A percentile compares a stretch with the other conserved stretches of the same genome.
These are phyloP conservation scores for Pichia sp. DNA, from an alignment of 1,139 yeast species.

Conservation along the genomic window DNA sequence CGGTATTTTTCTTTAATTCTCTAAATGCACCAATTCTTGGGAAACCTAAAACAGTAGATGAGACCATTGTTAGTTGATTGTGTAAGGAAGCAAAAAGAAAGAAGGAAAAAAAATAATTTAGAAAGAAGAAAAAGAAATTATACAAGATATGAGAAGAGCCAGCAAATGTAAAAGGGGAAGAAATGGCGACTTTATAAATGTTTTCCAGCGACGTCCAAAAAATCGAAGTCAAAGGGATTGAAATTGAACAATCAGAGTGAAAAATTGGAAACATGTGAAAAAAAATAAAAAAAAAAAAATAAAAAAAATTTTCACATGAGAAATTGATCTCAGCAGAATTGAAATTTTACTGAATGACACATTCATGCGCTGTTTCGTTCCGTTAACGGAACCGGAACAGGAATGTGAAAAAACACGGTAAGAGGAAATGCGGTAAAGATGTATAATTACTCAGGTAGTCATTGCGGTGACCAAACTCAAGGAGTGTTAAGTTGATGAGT, in stretches of 20 bases:
- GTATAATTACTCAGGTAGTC: too few species aligned
- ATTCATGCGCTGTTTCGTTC: too few species aligned
- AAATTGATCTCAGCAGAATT: too few species aligned
- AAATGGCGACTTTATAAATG: neutral
- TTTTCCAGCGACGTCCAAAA: neutral
- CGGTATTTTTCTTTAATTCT: slow-evolving; percentile 97
- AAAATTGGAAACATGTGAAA: neutral
- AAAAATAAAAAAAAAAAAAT: neutral
- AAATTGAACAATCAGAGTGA: neutral
- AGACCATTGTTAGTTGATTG: slow-evolving; percentile 54
- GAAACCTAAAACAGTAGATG: slow-evolving; percentile 96
- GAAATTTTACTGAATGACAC: too few species aligned
- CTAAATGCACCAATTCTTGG: slow-evolving; percentile 99
- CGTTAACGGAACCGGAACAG: too few species aligned
- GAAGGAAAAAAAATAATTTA: neutral
- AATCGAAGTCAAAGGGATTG: neutral
- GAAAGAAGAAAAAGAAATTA: neutral
- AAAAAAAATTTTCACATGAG: too few species aligned
- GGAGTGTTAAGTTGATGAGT: too few species aligned
- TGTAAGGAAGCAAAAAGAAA: neutral
- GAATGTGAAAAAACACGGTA: too few species aligned
- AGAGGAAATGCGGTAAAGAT: too few species aligned
- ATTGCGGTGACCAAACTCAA: too few species aligned
- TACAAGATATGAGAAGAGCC: neutral
- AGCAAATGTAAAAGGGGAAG: neutral